Conservation (phyloP, 148 eudicot genomes). For the Dysphania ambrosioides region DNA sequence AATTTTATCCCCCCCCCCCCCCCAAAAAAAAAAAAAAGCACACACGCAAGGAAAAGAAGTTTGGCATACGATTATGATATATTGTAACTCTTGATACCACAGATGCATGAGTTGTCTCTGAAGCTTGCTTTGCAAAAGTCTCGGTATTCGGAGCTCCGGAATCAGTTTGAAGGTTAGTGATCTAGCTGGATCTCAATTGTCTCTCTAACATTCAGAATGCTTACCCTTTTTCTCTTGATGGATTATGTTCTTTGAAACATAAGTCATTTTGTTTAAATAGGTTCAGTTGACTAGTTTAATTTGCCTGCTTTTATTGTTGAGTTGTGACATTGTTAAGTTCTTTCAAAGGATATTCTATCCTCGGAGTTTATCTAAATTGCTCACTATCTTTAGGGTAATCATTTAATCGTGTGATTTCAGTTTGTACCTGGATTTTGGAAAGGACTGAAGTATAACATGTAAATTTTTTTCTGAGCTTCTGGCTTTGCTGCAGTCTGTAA, state of each 20-base stretch:
- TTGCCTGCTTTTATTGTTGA: neutral
- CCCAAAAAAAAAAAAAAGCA: neutral
- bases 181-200: conserved; percentile 2
- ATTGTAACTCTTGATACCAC: conserved; percentile 22
- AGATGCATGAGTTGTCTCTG: conserved; percentile 88
- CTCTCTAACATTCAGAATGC: neutral
- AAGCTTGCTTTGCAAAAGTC: conserved; percentile 89
- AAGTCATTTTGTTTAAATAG: no score
- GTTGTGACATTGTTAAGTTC: neutral
- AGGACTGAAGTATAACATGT: neutral
- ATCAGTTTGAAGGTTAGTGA: conserved; percentile 78
- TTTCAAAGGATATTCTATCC: no score
- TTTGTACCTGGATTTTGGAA: neutral
- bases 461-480: neutral
- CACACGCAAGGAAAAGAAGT: no score
- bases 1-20: neutral
- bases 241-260: neutral
- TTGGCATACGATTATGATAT: neutral
- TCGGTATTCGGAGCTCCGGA: conserved; percentile 77
- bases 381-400: no score
- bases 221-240: neutral
- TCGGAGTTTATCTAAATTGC: no score
- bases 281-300: neutral
- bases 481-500: neutral
- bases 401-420: no score